Evolutionary conservation across 2,329 filamentous ascomycete species (phyloP), one percentile per base, ranked within the genome.

Genomic region (Phialophora verrucosa): DNA sequence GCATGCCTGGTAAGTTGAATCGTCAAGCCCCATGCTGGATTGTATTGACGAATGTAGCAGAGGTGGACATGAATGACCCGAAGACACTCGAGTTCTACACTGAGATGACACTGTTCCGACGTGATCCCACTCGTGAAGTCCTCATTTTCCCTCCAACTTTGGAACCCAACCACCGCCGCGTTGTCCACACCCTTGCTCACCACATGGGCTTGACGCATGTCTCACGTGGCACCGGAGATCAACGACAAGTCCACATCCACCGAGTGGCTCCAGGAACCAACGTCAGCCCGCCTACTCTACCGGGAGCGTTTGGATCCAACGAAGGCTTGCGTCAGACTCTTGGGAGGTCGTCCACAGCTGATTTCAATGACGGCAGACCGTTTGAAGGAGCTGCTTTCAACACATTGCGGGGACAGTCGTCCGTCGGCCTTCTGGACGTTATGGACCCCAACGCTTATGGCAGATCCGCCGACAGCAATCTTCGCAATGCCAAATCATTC

Each of bases 401-500:
- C 47, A 69, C 65, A 47, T 85, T 97, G 42, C 80, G 81, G 66
- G 89, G 91, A 25, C 88, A 94, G 70, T 92, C 94, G 72, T 89
- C 90, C 31, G 91, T 91, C 12, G 86, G 85, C 32, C 93, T 93
- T n/a, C 83, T 98, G 44, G 91, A 93, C 75, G 88, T 95, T 65
- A 88, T 93, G n/a, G 92, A 92, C 44, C 92, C 50, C 75, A 91
- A 87, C 20, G 85, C 85, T 58, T 83, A 89, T 66, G 88, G 89
- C 35, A 87, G 91, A 56, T 90, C 84, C 25, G 67, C 68, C 17
- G 70, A 64, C 87, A 92, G 76, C 94, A 72, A 94, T 74, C 87
- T 99, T 42, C 90, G 95, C 51, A 92, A 92, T 31, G 95, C 94
- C 69, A 98, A 98, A 83, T 98, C 94, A 59, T 97, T 97, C 77